Percentiles rank a stretch among this genome's conserved stretches.
Conservation (phyloP, 2,329 filamentous ascomycete genomes). For the Pseudopyrenochaeta lycopersici region DNA sequence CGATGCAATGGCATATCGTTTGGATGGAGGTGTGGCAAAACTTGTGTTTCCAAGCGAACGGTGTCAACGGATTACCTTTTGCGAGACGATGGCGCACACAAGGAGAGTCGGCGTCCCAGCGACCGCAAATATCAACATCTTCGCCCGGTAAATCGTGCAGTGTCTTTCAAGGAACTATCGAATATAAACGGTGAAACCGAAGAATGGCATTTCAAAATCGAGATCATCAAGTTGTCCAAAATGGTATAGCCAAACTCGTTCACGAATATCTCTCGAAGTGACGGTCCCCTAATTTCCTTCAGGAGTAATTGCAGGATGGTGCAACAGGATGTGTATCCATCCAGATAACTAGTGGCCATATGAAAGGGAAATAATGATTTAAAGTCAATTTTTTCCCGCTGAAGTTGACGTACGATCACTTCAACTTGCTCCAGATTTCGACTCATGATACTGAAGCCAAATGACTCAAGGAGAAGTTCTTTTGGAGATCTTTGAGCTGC, state of each 20-base stretch:
- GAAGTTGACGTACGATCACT: background rate
- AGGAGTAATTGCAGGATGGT: conserved; percentile 14
- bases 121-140: conserved; percentile 55
- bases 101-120: conserved; percentile 54
- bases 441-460: conserved; percentile 29
- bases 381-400: background rate
- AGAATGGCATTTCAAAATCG: conserved; percentile 51
- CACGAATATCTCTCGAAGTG: conserved; percentile 6
- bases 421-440: conserved; percentile 17
- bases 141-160: conserved; percentile 48
- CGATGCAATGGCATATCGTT: conserved; percentile 50
- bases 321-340: conserved; percentile 49
- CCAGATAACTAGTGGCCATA: conserved; percentile 49
- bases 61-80: conserved; percentile 37
- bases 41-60: conserved; percentile 54
- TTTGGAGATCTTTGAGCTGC: conserved; percentile 21
- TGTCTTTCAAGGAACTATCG: conserved; percentile 33
- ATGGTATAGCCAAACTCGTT: conserved; percentile 50
- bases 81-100: conserved; percentile 42
- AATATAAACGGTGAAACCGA: conserved; percentile 32
- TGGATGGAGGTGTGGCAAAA: conserved; percentile 57
- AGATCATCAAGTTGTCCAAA: conserved; percentile 51
- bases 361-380: conserved; percentile 44
- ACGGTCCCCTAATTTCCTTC: background rate
- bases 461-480: conserved; percentile 21